These are phyloP conservation scores for Stagonosporopsis vannaccii DNA, from an alignment of 2,329 filamentous ascomycete genomes.

Conservation along the genomic window DNA sequence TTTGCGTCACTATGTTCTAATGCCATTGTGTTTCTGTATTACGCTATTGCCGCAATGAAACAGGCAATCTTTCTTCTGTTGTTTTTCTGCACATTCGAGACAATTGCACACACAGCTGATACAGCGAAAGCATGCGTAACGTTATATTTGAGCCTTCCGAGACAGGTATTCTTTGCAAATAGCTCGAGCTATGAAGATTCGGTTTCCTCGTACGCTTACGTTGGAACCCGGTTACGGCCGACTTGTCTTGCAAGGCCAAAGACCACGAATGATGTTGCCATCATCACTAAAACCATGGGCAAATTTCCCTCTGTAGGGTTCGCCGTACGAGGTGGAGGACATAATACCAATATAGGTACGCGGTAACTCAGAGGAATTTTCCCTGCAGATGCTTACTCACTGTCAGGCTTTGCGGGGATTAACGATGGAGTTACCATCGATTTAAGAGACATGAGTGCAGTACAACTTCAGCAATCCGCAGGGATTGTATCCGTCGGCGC, in stretches of 20 bases:
- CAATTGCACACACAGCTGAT: background rate
- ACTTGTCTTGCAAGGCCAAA: slow-evolving; percentile 8
- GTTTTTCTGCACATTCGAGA: background rate
- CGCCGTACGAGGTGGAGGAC: background rate
- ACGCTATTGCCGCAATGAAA: background rate
- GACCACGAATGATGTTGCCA: slow-evolving; percentile 1
- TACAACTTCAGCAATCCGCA: background rate
- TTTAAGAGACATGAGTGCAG: background rate
- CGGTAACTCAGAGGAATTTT: background rate
- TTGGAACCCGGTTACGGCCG: slow-evolving; percentile 4
- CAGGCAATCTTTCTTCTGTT: background rate
- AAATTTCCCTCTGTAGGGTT: background rate
- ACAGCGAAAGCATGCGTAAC: background rate
- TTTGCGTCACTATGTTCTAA: background rate
- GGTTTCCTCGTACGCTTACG: slow-evolving; percentile 12
- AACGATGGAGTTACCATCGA: background rate
- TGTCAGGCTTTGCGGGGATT: background rate
- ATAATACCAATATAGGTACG: background rate
- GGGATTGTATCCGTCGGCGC: slow-evolving; percentile 9
- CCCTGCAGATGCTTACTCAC: background rate
- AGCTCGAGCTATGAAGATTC: slow-evolving; percentile 2
- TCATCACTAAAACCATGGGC: background rate
- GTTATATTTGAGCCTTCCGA: background rate
- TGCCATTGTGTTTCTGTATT: background rate
- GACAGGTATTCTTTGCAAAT: background rate